Base-by-base conservation (phyloP, 139 green algal genomes). In the Desmodesmus armatus region DNA sequence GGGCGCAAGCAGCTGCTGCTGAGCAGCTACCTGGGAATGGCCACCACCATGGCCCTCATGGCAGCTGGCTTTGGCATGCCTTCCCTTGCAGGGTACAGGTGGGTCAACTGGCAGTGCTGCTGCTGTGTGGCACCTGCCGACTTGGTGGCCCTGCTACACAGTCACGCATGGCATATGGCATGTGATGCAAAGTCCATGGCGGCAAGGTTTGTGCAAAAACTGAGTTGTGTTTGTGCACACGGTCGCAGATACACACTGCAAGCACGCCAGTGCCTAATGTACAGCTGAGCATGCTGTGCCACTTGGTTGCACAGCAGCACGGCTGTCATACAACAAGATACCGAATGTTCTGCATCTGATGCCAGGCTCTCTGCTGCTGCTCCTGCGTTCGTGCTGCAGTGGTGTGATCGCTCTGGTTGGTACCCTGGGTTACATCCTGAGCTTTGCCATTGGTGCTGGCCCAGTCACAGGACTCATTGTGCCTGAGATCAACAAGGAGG, bases 401-500 rank as follows among this genome's bases (percentile, higher is more conserved):
- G 90, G 90, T 5, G 67, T 86, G 33, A 93, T 98, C 49, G 92
- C 95, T 0, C 81, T 98, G 60, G 75, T 88, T 7, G 96, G 94
- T 73, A 99, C 95, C 5, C 81, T 99, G 47, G 76, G 83, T 3
- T 99, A 99, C 92, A 94, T 99, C 43, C 49, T 97, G 11, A 71
- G 79, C 58, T 99, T 99, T 73, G 58, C 49, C 7, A 55, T 40
- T 72, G 76, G 51, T 33, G 74, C 51, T 51, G 97, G 97, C 2
- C 96, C 97, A 15, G 94, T 99, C 33, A 96, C 96, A 0, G 96
- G 90, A 3, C 90, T 99, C 37, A 91, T 99, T 37, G 90, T 98
- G 17, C 93, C 95, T 2, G 97, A 99, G 89, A 94, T 99, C 69
- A 97, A 95, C 72, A 86, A 92, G 3, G 88, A 88, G 0, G 85